A percentile compares a stretch with the other conserved stretches of the same genome.
phyloP scores from a whole-genome alignment of 2,329 filamentous ascomycete species.

The Akanthomyces muscarius region DNA sequence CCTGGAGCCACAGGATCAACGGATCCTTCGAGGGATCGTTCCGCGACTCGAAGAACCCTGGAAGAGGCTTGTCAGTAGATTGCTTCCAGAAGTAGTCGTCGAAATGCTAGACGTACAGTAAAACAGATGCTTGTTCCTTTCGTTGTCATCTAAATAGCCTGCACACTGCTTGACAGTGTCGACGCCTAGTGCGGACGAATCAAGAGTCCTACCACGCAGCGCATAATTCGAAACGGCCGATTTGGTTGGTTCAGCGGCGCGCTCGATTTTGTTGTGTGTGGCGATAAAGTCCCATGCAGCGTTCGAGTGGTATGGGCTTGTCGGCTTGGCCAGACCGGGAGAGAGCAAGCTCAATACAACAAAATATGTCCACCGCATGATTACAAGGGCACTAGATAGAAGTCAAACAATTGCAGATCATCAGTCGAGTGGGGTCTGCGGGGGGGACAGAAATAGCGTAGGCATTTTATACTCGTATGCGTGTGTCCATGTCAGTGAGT shows the following conservation, averaged over 20 bases:
- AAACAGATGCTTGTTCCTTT: conserved; percentile 96
- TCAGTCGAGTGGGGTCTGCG: too few relatives aligned
- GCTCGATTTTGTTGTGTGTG: neutral
- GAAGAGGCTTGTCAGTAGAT: neutral
- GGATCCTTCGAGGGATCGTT: conserved; percentile 97
- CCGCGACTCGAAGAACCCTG: conserved; percentile 91
- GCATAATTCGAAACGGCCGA: neutral
- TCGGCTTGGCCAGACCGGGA: neutral
- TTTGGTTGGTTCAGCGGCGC: neutral
- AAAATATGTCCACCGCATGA: neutral
- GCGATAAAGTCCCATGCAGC: neutral
- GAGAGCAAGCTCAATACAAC: neutral
- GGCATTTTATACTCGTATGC: neutral
- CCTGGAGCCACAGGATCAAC: conserved; percentile 91
- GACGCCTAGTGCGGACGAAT: conserved; percentile 77
- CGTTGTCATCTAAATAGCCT: conserved; percentile 94
- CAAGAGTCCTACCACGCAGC: conserved; percentile 41
- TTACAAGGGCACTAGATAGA: neutral
- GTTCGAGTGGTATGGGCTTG: neutral
- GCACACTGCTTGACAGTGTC: conserved; percentile 98
- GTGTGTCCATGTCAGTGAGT: too few relatives aligned
- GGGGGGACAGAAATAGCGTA: too few relatives aligned
- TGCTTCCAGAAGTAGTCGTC: neutral
- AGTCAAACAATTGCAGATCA: neutral
- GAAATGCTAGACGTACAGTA: conserved; percentile 58